Conservation (phyloP, 2,329 filamentous ascomycete genomes). For the Apiospora malaysiana region DNA sequence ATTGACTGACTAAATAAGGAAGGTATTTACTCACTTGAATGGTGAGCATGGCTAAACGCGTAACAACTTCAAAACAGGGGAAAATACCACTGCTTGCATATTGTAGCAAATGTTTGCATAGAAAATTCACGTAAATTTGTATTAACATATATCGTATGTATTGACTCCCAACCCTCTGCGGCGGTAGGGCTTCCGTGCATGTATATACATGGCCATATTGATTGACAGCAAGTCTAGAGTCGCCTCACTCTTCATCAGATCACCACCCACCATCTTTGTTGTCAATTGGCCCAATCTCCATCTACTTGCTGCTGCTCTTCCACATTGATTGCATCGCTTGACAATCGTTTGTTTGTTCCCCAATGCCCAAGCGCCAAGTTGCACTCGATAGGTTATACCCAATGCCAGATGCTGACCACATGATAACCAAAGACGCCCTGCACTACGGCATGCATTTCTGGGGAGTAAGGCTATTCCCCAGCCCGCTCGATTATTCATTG, state of each 20-base stretch:
- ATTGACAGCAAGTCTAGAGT: neutral
- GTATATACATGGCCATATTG: neutral
- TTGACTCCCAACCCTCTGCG: neutral
- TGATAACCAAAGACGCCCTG: neutral
- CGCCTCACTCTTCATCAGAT: neutral
- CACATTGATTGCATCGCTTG: neutral
- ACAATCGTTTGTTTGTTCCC: neutral
- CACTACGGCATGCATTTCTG: neutral
- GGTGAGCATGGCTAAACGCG: neutral
- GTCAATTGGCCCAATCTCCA: neutral
- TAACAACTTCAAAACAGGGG: neutral
- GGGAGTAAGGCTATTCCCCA: neutral
- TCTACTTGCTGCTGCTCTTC: neutral
- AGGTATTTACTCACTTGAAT: neutral
- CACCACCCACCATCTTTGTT: neutral
- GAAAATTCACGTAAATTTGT: neutral
- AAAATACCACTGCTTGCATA: neutral
- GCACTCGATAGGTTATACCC: neutral
- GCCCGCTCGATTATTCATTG: neutral
- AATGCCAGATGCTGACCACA: neutral
- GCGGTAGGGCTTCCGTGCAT: neutral
- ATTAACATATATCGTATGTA: neutral
- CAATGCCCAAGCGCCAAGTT: neutral
- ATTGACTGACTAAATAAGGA: no score
- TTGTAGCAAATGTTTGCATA: neutral